Evolutionary conservation across 1,284 basidiomycete genomes (phyloP), one percentile per base, ranked within the genome.

Genomic region (Fomitopsis palustris): DNA sequence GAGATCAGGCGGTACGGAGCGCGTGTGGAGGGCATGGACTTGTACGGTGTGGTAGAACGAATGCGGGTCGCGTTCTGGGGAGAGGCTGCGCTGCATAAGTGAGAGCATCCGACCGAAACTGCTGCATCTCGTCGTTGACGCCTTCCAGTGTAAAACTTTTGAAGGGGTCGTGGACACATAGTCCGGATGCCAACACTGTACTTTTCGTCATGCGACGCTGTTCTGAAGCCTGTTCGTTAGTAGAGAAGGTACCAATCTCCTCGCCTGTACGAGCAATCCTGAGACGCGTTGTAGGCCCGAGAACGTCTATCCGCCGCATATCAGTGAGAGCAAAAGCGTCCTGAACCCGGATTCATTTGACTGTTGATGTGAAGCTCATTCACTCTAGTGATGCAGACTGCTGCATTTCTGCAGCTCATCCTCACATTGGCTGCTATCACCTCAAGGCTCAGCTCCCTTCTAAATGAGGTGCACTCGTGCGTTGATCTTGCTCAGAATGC

Each of bases 391-490:
- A 82, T 91, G 77, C 86, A 88, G 67, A 81, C 82, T 0, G 88
- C 86, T 16, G 85, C 87, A 19, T 92, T 92, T 66, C 74, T 89
- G 4, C 86, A 88, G 61, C 67, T 90, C 10, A 74, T 87, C 14
- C 67, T 92, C 33, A 77, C 82, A 3, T 75, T 92, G 37, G 74
- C 78, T 21, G 85, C 84, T 8, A 79, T 90, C 47, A 75, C 79
- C 38, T 86, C 87, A 1, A 80, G 90, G 58, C 71, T 88, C 64
- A 74, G 74, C 35, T 65, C 71, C 2, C 66, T 90, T n/a, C 69
- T 78, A 17, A 68, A 70, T 35, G 82, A 85, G 56, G 60, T 87
- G 2, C 65, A 70, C 2, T 72, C 78, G 16, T 69, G 68, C 41
- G 62, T 85, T 3, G 67, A 72, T 16, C 60, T 64, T 0, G 57